phyloP scores from a whole-genome alignment of 495 filamentous ascomycete species.

The Penicillium pulvis region DNA sequence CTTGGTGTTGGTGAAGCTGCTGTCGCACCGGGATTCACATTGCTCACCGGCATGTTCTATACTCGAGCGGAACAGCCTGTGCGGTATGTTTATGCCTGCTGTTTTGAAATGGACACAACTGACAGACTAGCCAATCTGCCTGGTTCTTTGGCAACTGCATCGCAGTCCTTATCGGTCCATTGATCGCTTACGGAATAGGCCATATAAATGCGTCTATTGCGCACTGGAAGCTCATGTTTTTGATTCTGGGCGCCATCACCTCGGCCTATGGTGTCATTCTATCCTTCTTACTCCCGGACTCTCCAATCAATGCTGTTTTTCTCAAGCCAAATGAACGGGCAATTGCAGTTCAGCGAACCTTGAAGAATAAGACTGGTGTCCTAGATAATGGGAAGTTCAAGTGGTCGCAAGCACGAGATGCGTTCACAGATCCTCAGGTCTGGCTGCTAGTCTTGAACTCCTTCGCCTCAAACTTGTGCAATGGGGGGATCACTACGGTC shows the following conservation, averaged over 20 bases:
- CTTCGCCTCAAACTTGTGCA: slow-evolving; percentile 32
- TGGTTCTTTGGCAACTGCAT: slow-evolving; percentile 65
- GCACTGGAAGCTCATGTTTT: slow-evolving; percentile 57
- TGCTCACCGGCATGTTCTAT: slow-evolving; percentile 58
- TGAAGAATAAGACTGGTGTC: slow-evolving; percentile 60
- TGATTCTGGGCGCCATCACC: slow-evolving; percentile 61
- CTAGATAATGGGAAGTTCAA: slow-evolving; percentile 44
- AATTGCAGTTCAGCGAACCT: slow-evolving; percentile 31
- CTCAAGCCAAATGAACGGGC: slow-evolving; percentile 53
- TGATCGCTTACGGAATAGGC: slow-evolving; percentile 61
- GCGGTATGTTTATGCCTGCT: slow-evolving; percentile 31
- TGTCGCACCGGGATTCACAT: slow-evolving; percentile 32
- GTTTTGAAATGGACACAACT: background rate
- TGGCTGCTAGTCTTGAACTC: slow-evolving; percentile 35
- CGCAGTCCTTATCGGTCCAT: slow-evolving; percentile 60
- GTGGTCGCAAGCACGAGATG: slow-evolving; percentile 31
- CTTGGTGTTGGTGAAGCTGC: slow-evolving; percentile 59
- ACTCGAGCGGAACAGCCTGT: slow-evolving; percentile 51
- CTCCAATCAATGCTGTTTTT: slow-evolving; percentile 55
- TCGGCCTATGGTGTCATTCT: slow-evolving; percentile 51
- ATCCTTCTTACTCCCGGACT: slow-evolving; percentile 55
- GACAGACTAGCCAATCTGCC: slow-evolving; percentile 26
- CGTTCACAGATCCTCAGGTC: slow-evolving; percentile 32
- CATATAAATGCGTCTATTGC: slow-evolving; percentile 35
- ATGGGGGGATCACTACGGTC: slow-evolving; percentile 37